Percentiles rank a stretch among this genome's conserved stretches.
These are phyloP conservation scores for Otatea glauca DNA, from an alignment of 176 grass and related monocot species.

Conservation along the genomic window DNA sequence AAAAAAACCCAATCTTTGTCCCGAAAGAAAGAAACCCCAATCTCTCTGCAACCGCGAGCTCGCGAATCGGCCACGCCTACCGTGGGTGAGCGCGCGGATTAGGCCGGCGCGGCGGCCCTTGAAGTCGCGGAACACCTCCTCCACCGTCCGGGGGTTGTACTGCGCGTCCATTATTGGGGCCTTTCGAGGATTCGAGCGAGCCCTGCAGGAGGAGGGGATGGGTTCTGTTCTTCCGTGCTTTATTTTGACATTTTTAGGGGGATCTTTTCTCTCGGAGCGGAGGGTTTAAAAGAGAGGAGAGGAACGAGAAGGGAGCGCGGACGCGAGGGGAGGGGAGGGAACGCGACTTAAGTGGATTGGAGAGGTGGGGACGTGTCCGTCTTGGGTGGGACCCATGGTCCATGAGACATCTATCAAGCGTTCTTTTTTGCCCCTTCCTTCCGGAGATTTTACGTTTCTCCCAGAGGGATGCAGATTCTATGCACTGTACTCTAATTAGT, in stretches of 20 bases:
- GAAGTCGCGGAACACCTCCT: slow-evolving; percentile 96
- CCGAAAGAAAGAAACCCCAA: not conserved
- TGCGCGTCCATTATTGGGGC: slow-evolving; percentile 59
- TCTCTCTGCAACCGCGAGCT: not conserved
- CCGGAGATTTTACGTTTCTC: no score
- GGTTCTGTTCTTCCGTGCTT: not conserved
- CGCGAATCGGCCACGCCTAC: slow-evolving; percentile 45
- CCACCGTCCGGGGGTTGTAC: slow-evolving; percentile 91
- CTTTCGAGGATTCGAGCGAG: slow-evolving; percentile 2
- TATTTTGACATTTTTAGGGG: slow-evolving; percentile 27
- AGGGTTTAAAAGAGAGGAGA: slow-evolving; percentile 32
- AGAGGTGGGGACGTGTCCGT: slow-evolving; percentile 53
- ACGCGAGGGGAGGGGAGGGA: slow-evolving; percentile 44
- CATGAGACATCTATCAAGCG: not conserved
- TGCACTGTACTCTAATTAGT: no score
- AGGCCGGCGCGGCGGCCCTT: slow-evolving; percentile 88
- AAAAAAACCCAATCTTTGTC: not conserved
- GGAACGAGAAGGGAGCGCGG: slow-evolving; percentile 47
- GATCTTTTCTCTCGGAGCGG: slow-evolving; percentile 8
- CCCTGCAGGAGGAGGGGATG: not conserved
- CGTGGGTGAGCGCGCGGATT: slow-evolving; percentile 79
- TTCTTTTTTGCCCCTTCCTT: not conserved
- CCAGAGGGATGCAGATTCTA: no score
- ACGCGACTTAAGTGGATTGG: slow-evolving; percentile 58
- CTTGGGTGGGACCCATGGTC: not conserved